These are phyloP conservation scores for Nakaseomyces glabratus DNA, from an alignment of 1,139 yeast species.

Conservation along the genomic window DNA sequence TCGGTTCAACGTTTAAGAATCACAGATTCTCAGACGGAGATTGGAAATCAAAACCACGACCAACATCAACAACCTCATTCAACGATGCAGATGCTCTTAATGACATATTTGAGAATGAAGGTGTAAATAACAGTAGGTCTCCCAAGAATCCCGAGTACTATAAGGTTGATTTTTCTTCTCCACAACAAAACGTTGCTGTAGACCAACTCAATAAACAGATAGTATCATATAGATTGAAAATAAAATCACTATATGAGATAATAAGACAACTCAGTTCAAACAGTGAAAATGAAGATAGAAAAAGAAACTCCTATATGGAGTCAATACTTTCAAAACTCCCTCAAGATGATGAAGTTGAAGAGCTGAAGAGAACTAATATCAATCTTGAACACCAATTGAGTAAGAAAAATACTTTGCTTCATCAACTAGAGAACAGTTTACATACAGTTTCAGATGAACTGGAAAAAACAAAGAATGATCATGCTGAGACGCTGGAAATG, in stretches of 20 bases:
- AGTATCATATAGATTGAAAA: constrained; percentile 32
- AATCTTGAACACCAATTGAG: constrained; percentile 8
- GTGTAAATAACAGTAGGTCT: not conserved
- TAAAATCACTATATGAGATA: constrained; percentile 30
- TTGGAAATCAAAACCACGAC: not conserved
- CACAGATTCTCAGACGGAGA: not conserved
- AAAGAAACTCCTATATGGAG: constrained; percentile 12
- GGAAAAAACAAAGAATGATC: constrained; percentile 21
- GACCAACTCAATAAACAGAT: constrained; percentile 31
- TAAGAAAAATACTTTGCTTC: constrained; percentile 1
- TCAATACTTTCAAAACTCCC: constrained; percentile 3
- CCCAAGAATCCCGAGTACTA: constrained; percentile 9
- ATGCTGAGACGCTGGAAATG: constrained; percentile 27
- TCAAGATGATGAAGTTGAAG: constrained; percentile 14
- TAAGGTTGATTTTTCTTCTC: constrained; percentile 15
- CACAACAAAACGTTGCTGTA: constrained; percentile 18
- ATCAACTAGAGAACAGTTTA: constrained; percentile 1
- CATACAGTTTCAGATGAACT: constrained; percentile 21
- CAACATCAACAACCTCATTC: not conserved
- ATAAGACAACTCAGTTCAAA: constrained; percentile 28
- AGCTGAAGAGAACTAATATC: constrained; percentile 7
- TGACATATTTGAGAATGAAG: too few relatives aligned
- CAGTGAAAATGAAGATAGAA: constrained; percentile 16
- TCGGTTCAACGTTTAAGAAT: not conserved
- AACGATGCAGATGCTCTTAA: not conserved